A percentile compares a stretch with the other conserved stretches of the same genome.
Evolutionary conservation across 2,329 filamentous ascomycete genomes (phyloP).

Genomic region (Ascocoryne sarcoides): DNA sequence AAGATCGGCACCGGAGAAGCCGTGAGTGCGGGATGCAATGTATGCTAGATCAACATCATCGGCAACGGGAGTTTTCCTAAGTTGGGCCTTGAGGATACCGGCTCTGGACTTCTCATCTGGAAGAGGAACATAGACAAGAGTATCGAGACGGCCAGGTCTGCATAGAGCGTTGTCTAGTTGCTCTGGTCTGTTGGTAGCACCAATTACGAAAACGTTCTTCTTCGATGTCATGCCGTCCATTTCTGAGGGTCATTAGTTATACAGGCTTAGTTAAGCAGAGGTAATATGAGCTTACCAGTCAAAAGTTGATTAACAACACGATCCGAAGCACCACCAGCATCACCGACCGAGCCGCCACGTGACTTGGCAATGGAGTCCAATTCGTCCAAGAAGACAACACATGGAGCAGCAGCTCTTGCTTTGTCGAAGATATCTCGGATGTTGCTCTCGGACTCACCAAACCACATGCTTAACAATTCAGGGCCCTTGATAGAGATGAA

Average conservation of each 20-base stretch:
- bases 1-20: constrained; percentile 98
- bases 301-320: constrained; percentile 99
- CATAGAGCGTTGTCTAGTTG: constrained; percentile 97
- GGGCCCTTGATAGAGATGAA: constrained; percentile 99
- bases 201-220: constrained; percentile 99
- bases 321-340: constrained; percentile 96
- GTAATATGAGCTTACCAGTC: constrained; percentile 77
- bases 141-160: constrained; percentile 97
- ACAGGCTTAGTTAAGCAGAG: no score
- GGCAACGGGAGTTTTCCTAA: constrained; percentile 94
- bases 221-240: constrained; percentile 99
- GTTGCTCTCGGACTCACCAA: constrained; percentile 99
- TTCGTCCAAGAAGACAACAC: constrained; percentile 97
- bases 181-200: constrained; percentile 96
- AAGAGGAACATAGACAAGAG: constrained; percentile 94
- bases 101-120: constrained; percentile 86
- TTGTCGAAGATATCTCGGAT: constrained; percentile 99
- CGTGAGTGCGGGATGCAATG: constrained; percentile 95
- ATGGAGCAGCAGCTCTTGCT: constrained; percentile 93
- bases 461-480: constrained; percentile 99
- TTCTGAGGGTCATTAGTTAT: constrained; percentile 48
- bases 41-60: constrained; percentile 78
- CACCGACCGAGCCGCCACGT: constrained; percentile 90
- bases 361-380: constrained; percentile 99
- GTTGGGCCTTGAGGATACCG: constrained; percentile 87